Base-by-base conservation (phyloP, 441 rosid species). In the Syzygium malaccense region DNA sequence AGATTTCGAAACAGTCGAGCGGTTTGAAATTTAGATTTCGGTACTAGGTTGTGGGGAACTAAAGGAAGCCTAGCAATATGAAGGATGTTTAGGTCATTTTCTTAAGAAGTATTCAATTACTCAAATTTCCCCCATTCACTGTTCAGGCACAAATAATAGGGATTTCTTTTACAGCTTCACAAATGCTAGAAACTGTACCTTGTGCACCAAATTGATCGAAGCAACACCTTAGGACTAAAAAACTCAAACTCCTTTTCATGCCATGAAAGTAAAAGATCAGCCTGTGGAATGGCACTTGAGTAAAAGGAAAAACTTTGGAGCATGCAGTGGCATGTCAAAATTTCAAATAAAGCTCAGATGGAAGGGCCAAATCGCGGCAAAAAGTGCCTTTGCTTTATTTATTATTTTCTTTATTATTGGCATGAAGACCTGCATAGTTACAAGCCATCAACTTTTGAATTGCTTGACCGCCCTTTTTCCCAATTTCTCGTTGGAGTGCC, bases 81-180 rank as follows among this genome's bases (percentile, higher is more conserved):
- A 71, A 37, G n/a, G 37, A 64, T 64, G 37, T 30, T 30, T 64
- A n/a, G 7, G 14, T 37, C 83, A 37, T 71, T 71, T 71, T 37
- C 49, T 28, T 28, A 26, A 26, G 5, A 60, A 26, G 13, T 5
- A 12, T 71, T 37, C 51, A 71, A 37, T 71, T 41, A 12, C n/a
- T 37, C 51, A 37, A 37, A 15, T 71, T 71, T 37, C 7, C 0
- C 15, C 15, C 0, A 23, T 20, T 33, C 80, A 33, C 28, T 71
- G 0, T 37, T 71, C 28, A 37, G 49, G 49, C 49, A 11, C 0
- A 3, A 3, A 37, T 37, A 3, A 71, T 20, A 71, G 25, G 19
- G 17, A 71, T 37, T 64, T 71, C n/a, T 25, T 23, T 41, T 71
- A 5, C 83, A 3, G 26, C 23, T 71, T 71, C 51, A 4, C 83